These are phyloP conservation scores for Talaromyces borbonicus DNA, from an alignment of 495 filamentous ascomycete species.

Conservation along the genomic window DNA sequence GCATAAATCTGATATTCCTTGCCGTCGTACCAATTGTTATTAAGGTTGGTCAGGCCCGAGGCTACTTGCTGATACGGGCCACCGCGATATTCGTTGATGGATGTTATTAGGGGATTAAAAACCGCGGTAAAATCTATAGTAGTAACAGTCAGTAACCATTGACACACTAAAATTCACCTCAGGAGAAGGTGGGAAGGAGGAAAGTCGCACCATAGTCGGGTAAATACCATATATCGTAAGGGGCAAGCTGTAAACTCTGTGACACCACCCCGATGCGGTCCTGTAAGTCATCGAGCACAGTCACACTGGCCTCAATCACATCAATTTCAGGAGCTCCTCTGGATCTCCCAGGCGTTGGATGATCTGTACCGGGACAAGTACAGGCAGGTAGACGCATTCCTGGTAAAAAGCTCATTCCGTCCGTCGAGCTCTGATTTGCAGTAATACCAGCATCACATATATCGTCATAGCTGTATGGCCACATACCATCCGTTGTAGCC, in stretches of 20 bases:
- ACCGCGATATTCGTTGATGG: conserved; percentile 57
- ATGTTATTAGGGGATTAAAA: conserved; percentile 47
- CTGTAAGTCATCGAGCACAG: conserved; percentile 36
- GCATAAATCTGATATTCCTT: conserved; percentile 61
- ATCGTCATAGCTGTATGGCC: conserved; percentile 71
- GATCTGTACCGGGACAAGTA: conserved; percentile 54
- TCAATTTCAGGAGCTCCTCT: conserved; percentile 70
- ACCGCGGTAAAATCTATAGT: conserved; percentile 48
- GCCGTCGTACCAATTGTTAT: conserved; percentile 70
- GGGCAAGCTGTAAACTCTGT: conserved; percentile 64
- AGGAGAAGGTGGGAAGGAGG: background rate
- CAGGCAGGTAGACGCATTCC: conserved; percentile 69
- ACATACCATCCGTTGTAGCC: conserved; percentile 62
- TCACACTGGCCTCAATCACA: conserved; percentile 60
- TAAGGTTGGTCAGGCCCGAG: conserved; percentile 60
- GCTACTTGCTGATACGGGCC: conserved; percentile 65
- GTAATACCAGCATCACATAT: conserved; percentile 68
- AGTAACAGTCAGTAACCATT: background rate
- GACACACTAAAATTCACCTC: too few species aligned
- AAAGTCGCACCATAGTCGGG: conserved; percentile 49
- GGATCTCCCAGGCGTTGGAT: conserved; percentile 60
- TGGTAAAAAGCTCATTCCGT: conserved; percentile 59
- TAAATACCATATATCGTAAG: conserved; percentile 69
- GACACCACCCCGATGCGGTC: conserved; percentile 51
- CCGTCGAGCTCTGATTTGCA: conserved; percentile 59